phyloP scores from a whole-genome alignment of 192 early-diverging fungal species.

The Coemansia sp. region DNA sequence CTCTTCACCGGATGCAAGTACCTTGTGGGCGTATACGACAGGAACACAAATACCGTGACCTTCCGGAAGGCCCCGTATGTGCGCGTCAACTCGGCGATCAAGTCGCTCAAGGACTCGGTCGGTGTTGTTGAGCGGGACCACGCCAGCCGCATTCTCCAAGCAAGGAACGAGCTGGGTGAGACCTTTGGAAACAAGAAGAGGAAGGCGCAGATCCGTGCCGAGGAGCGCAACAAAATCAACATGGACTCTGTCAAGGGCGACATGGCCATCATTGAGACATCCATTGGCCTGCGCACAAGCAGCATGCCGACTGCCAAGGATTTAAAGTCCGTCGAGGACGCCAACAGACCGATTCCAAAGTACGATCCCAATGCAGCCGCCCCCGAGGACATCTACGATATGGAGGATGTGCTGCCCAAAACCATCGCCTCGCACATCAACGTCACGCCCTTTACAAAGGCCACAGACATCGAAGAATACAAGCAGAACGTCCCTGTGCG shows the following conservation, averaged over 20 bases:
- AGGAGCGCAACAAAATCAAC: slow-evolving; percentile 87
- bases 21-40: slow-evolving; percentile 80
- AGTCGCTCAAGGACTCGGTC: slow-evolving; percentile 63
- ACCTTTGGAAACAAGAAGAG: slow-evolving; percentile 93
- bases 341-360: slow-evolving; percentile 73
- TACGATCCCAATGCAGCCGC: slow-evolving; percentile 69
- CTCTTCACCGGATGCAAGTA: slow-evolving; percentile 59
- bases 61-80: slow-evolving; percentile 70
- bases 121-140: slow-evolving; percentile 51
- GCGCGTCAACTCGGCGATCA: slow-evolving; percentile 67
- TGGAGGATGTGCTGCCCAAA: slow-evolving; percentile 70
- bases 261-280: slow-evolving; percentile 65
- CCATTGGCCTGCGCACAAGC: slow-evolving; percentile 68
- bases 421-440: slow-evolving; percentile 68
- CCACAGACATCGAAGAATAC: slow-evolving; percentile 42
- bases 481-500: slow-evolving; percentile 21
- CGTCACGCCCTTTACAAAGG: slow-evolving; percentile 59
- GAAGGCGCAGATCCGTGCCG: slow-evolving; percentile 75
- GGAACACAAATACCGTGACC: slow-evolving; percentile 66
- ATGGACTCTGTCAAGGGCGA: slow-evolving; percentile 66
- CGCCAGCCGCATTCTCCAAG: slow-evolving; percentile 57
- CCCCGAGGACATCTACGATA: slow-evolving; percentile 78
- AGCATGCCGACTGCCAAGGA: slow-evolving; percentile 63
- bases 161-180: slow-evolving; percentile 82
- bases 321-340: slow-evolving; percentile 59